Evolutionary conservation across 225 moss, liverwort and hornwort genomes (phyloP).

Genomic region (Climacium dendroides): DNA sequence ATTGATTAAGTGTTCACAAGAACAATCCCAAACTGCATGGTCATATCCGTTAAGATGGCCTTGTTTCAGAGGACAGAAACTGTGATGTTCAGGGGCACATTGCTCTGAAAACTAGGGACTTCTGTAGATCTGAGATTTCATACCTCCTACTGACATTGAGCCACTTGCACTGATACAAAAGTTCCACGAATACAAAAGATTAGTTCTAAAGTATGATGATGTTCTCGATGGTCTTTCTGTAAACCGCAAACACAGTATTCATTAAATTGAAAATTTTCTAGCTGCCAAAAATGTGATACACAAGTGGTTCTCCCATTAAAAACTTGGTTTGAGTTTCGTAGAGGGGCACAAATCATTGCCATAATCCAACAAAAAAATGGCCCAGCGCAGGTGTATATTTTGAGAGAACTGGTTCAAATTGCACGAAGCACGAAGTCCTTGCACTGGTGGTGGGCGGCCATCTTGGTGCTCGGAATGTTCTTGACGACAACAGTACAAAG

Average conservation of each 20-base stretch:
- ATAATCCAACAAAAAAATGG: too few relatives aligned
- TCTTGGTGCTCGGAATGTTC: conserved; percentile 50
- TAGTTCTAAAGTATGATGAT: background rate
- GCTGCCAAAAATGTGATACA: too few relatives aligned
- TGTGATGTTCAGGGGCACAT: background rate
- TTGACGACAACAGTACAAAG: conserved; percentile 28
- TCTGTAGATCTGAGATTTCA: background rate
- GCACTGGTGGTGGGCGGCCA: conserved; percentile 52
- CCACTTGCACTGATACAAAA: too few relatives aligned
- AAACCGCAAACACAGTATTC: background rate
- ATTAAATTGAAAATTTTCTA: background rate
- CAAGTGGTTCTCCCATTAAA: background rate
- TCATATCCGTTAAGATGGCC: background rate
- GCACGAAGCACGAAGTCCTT: conserved; percentile 10
- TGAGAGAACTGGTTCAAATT: conserved; percentile 33
- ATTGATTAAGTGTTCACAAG: too few relatives aligned
- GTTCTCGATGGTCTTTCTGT: background rate
- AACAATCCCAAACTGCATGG: background rate
- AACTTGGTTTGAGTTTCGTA: background rate
- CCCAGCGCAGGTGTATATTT: conserved; percentile 30
- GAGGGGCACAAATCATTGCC: background rate
- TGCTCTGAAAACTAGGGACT: background rate
- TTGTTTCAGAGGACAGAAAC: background rate
- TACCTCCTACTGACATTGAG: background rate
- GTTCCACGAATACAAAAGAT: background rate